Conservation (phyloP, 2,329 filamentous ascomycete species). For the Dothidotthia symphoricarpi region DNA sequence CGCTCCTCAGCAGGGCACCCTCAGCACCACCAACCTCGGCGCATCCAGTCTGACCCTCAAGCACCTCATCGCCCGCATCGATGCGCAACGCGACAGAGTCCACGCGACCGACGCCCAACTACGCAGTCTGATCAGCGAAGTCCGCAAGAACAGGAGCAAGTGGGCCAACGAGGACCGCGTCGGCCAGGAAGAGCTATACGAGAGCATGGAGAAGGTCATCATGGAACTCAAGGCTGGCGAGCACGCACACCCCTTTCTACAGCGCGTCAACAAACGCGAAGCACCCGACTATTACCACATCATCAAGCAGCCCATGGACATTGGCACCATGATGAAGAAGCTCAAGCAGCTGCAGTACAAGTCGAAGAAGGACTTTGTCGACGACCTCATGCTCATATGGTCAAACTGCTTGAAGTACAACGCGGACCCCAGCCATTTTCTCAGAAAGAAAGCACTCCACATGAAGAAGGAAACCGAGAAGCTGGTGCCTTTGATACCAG, state of each 20-base stretch:
- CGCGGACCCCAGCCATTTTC: conserved; percentile 78
- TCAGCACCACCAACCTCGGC: conserved; percentile 91
- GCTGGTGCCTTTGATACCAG: conserved; percentile 89
- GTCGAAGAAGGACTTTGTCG: conserved; percentile 86
- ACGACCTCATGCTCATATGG: conserved; percentile 94
- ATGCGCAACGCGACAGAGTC: conserved; percentile 86
- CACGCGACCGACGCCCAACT: conserved; percentile 90
- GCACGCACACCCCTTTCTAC: conserved; percentile 93
- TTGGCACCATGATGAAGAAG: conserved; percentile 98
- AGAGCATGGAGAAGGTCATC: conserved; percentile 93
- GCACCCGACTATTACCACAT: conserved; percentile 92
- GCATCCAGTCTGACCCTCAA: conserved; percentile 95
- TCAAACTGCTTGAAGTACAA: conserved; percentile 96
- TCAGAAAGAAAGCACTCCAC: conserved; percentile 88
- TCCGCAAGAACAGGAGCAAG: conserved; percentile 96
- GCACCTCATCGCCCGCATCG: conserved; percentile 93
- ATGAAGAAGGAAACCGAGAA: conserved; percentile 99
- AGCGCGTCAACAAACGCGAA: conserved; percentile 93
- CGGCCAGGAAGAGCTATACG: conserved; percentile 95
- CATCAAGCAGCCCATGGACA: conserved; percentile 97
- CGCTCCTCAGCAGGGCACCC: conserved; percentile 73
- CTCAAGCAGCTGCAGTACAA: conserved; percentile 64
- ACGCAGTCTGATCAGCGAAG: conserved; percentile 90
- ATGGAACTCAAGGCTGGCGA: conserved; percentile 97
- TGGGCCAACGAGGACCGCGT: conserved; percentile 98